These are phyloP conservation scores for Calocybe gangraenosa DNA, from an alignment of 768 basidiomycete genomes.

Conservation along the genomic window DNA sequence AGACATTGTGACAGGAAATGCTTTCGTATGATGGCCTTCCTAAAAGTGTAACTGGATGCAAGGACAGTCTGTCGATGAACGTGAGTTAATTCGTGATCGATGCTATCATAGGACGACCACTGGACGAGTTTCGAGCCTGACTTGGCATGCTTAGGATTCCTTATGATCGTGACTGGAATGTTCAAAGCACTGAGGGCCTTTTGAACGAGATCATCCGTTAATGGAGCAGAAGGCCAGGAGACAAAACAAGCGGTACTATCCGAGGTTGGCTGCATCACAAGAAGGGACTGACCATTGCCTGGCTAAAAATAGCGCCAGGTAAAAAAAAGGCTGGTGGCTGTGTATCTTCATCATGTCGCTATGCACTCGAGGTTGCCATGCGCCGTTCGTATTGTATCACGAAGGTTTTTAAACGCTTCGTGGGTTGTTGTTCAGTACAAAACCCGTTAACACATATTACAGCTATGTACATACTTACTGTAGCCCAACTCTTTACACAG, in stretches of 20 bases:
- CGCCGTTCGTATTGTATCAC: no score
- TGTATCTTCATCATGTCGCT: no score
- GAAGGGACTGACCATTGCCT: not conserved
- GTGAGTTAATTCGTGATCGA: conserved; percentile 73
- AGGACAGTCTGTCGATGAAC: conserved; percentile 46
- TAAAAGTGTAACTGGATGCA: conserved; percentile 81
- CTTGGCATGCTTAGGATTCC: conserved; percentile 10
- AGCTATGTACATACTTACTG: no score
- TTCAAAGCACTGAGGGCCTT: conserved; percentile 31
- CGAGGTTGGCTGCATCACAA: conserved; percentile 1
- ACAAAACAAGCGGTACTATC: conserved; percentile 20
- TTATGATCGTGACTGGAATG: conserved; percentile 17
- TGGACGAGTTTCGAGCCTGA: conserved; percentile 42
- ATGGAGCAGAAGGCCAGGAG: conserved; percentile 47
- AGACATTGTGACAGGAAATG: conserved; percentile 82
- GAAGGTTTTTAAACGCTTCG: no score
- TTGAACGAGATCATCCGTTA: conserved; percentile 40
- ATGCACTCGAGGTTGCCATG: no score
- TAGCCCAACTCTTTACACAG: conserved; percentile 93
- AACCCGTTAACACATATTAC: no score
- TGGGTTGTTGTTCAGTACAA: no score
- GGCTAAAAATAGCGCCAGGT: no score
- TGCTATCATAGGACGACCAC: conserved; percentile 87
- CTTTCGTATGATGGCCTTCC: conserved; percentile 93
- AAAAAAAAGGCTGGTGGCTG: no score